Percentiles rank a stretch among this genome's conserved stretches.
Evolutionary conservation across 306 rosid genomes (phyloP).

Genomic region (Quercus robur): DNA sequence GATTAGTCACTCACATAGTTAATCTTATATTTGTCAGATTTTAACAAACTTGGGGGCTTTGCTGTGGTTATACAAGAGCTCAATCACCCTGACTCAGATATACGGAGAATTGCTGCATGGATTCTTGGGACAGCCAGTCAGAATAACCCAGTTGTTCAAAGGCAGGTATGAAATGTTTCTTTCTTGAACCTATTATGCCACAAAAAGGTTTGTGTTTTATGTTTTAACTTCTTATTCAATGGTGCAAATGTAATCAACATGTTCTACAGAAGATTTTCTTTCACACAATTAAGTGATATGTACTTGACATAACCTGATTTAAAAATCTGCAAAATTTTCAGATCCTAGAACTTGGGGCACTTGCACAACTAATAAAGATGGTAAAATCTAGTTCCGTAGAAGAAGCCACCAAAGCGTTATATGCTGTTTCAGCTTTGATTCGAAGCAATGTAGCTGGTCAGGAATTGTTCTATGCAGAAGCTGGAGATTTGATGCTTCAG

Average conservation of each 20-base stretch:
- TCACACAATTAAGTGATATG: constrained; percentile 1
- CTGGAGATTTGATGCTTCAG: constrained; percentile 64
- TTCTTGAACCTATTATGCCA: background rate
- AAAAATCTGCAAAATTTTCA: constrained; percentile 20
- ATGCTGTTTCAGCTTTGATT: constrained; percentile 80
- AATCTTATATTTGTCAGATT: constrained; percentile 42
- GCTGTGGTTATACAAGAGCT: constrained; percentile 49
- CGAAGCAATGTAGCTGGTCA: constrained; percentile 59
- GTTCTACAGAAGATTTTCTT: background rate
- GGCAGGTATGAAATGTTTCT: constrained; percentile 46
- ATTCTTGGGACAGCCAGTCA: constrained; percentile 82
- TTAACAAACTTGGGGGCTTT: constrained; percentile 77
- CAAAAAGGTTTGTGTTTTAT: background rate
- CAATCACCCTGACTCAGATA: constrained; percentile 53
- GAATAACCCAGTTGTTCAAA: constrained; percentile 76
- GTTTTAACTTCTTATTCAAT: background rate
- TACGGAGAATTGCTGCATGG: constrained; percentile 80
- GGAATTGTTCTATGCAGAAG: constrained; percentile 61
- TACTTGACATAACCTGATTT: constrained; percentile 17
- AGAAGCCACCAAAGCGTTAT: constrained; percentile 82
- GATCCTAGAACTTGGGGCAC: constrained; percentile 72
- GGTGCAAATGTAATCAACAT: background rate
- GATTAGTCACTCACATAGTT: constrained; percentile 23
- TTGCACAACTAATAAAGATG: constrained; percentile 63
- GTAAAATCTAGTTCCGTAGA: constrained; percentile 56